Base-by-base conservation (phyloP, 371 early-diverging fungal genomes). In the Umbelopsis sp. region DNA sequence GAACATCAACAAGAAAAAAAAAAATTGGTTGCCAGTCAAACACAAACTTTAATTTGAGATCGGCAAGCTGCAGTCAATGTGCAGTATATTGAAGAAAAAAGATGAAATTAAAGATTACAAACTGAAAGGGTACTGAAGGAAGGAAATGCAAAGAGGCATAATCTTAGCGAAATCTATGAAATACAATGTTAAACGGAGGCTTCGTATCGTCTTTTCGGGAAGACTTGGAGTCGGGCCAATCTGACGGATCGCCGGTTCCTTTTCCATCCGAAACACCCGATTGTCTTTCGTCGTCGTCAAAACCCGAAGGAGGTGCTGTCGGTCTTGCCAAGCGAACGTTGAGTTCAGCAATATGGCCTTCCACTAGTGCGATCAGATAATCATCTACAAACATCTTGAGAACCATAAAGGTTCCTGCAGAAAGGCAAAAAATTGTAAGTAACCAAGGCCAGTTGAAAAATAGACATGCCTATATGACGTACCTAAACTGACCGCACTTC, bases 371-470 rank as follows among this genome's bases (percentile, higher is more conserved):
- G 25, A 82, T 74, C 9, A 85, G 63, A 63, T 82, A 81, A 63
- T 87, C 89, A 73, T 88, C 87, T 37, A 86, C 72, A 67, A 88
- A 85, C 2, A 84, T 44, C 5, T 72, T 66, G 22, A 88, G 64
- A 22, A 72, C 74, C 52, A 83, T 78, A 46, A 87, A 84, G 3
- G 74, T 72, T n/a, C 72, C 82, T 74, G 45, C 8, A 16, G 12
- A 3, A 62, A 10, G 22, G 25, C 22, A 20, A 44, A 66, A 16
- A 10, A 53, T 45, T 32, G 37, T 25, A 24, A 63, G 16, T 32
- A 48, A 16, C 24, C 20, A 16, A 66, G 53, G 24, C 12, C 18
- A 38, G 41, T 67, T 46, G 63, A 4, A n/a, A 22, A 22, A 22
- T 22, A 22, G 9, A 41, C 62, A 46, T 51, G 44, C 12, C 25